These are phyloP conservation scores for Nemania serpens DNA, from an alignment of 2,329 filamentous ascomycete genomes.

Conservation along the genomic window DNA sequence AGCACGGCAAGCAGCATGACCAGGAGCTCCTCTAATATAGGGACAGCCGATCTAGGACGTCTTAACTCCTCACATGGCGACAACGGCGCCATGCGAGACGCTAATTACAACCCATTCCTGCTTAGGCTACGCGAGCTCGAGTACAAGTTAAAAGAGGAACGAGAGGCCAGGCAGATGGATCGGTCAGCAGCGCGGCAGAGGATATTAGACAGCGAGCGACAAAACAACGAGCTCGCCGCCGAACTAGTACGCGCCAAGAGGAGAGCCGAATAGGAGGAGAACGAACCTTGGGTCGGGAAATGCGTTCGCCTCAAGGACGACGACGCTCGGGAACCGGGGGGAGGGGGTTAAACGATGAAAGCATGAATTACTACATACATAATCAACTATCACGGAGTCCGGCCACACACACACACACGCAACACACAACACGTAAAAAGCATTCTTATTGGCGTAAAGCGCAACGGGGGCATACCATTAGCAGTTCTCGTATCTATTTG, in stretches of 20 bases:
- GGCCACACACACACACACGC: no score
- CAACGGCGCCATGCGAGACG: slow-evolving; percentile 31
- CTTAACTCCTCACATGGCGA: slow-evolving; percentile 31
- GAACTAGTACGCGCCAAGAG: slow-evolving; percentile 39
- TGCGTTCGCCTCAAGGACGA: slow-evolving; percentile 8
- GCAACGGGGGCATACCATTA: no score
- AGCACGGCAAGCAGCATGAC: slow-evolving; percentile 35
- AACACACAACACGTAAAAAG: no score
- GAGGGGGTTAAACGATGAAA: neutral
- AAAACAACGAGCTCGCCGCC: slow-evolving; percentile 41
- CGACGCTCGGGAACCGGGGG: slow-evolving; percentile 2
- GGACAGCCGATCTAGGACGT: slow-evolving; percentile 32
- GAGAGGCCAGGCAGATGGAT: slow-evolving; percentile 84
- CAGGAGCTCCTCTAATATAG: slow-evolving; percentile 36
- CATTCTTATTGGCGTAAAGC: no score
- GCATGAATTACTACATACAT: neutral
- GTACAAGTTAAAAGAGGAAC: slow-evolving; percentile 83
- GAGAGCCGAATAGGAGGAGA: slow-evolving; percentile 35
- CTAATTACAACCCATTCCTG: slow-evolving; percentile 76
- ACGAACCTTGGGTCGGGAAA: slow-evolving; percentile 15
- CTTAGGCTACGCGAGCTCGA: slow-evolving; percentile 86
- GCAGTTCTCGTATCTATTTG: no score
- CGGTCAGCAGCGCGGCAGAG: slow-evolving; percentile 81
- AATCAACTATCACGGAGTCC: no score
- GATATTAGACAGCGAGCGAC: slow-evolving; percentile 42